A percentile compares a stretch with the other conserved stretches of the same genome.
phyloP scores from a whole-genome alignment of 371 early-diverging fungal genomes.

The Mortierella sp. region DNA sequence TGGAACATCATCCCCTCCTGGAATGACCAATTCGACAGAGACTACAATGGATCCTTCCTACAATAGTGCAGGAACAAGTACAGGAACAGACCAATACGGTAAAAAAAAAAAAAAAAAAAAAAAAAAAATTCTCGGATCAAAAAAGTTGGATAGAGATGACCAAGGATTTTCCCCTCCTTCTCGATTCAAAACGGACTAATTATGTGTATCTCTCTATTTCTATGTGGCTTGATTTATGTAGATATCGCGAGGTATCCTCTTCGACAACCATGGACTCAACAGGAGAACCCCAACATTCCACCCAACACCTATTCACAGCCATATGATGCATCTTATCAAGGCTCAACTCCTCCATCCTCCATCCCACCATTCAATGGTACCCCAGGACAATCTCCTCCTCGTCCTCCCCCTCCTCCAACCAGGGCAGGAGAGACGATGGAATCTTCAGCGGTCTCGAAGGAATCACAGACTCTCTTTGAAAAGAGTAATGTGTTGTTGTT shows the following conservation, averaged over 20 bases:
- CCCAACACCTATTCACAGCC: slow-evolving; percentile 52
- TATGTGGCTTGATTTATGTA: slow-evolving; percentile 13
- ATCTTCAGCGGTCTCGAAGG: slow-evolving; percentile 18
- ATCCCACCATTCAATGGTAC: not conserved
- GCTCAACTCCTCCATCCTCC: slow-evolving; percentile 17
- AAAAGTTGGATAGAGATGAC: too few species aligned
- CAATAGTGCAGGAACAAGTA: too few species aligned
- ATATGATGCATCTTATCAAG: slow-evolving; percentile 39
- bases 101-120: too few species aligned
- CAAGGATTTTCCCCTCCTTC: not conserved
- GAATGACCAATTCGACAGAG: too few species aligned
- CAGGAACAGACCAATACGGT: too few species aligned
- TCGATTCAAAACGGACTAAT: not conserved
- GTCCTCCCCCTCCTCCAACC: slow-evolving; percentile 16
- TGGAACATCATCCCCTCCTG: too few species aligned
- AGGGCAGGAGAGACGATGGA: slow-evolving; percentile 11
- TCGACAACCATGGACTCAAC: slow-evolving; percentile 48
- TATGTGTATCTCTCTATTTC: not conserved
- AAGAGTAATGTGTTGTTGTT: slow-evolving; percentile 90
- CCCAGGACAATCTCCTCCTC: slow-evolving; percentile 19
- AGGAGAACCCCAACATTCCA: slow-evolving; percentile 18
- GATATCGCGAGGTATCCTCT: slow-evolving; percentile 50
- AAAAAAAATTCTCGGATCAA: too few species aligned
- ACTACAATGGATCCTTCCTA: too few species aligned
- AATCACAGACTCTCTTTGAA: slow-evolving; percentile 67